Evolutionary conservation across 495 filamentous ascomycete species (phyloP), one percentile per base, ranked within the genome.

Genomic region (Hypoxylon intermedium): DNA sequence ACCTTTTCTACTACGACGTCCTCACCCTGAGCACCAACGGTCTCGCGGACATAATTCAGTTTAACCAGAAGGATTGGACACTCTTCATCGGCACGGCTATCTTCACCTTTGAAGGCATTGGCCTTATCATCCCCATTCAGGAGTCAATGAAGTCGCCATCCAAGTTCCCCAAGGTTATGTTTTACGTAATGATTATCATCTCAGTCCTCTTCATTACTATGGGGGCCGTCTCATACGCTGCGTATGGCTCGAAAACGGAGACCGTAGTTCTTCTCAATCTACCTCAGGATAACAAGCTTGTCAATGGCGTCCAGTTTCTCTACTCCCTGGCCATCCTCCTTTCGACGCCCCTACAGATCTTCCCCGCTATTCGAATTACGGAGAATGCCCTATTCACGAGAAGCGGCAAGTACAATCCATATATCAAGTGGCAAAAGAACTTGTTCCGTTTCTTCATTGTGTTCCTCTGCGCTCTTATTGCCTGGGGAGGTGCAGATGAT

Each of bases 401-500:
- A 68, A 96, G 91, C 52, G 94, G 94, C 48, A 98, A 98, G 73
- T 92, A 95, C 72, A 96, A 97, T 72, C 89, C 89, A 0, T 88
- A 85, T 48, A 96, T 98, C 79, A 98, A 98, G 77, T 97, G 93
- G 93, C 87, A 95, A 81, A 98, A 98, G 85, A 98, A 98, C 64
- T 78, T 86, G 49, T 98, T 94, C 79, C 88, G 94, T 28, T 98
- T 97, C 77, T 85, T 92, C 66, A 83, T 97, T 34, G 94, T 98
- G 49, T 82, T 89, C 60, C 68, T 92, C 26, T 97, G 93, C 68
- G 89, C 92, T 2, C 66, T 89, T 34, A 87, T 97, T 59, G 92
- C 92, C 1, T 98, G 92, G 92, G 85, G 85, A 54, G 94, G 94
- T 48, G 92, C 94, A 3, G 89, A 90, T 60, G 88, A 97, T 76